A percentile compares a stretch with the other conserved stretches of the same genome.
phyloP scores from a whole-genome alignment of 345 rosid species.

The Leavenworthia alabamica region DNA sequence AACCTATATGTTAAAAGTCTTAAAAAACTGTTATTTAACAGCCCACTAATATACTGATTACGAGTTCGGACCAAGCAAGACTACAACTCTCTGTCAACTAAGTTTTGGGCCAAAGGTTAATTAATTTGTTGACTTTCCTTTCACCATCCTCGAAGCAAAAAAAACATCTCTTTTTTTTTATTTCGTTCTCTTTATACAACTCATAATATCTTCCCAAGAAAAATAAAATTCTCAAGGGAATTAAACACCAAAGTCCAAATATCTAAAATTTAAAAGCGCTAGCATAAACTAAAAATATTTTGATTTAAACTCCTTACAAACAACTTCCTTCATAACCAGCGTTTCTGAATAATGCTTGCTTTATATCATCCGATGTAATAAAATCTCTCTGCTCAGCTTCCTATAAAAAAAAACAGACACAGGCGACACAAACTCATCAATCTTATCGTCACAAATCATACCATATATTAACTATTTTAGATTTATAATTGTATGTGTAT shows the following conservation, averaged over 20 bases:
- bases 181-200: conserved; percentile 16
- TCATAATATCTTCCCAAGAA: conserved; percentile 2
- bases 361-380: conserved; percentile 63
- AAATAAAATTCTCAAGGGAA: conserved; percentile 1
- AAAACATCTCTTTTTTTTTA: neutral
- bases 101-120: too few relatives aligned
- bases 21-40: neutral
- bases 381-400: conserved; percentile 46
- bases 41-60: neutral
- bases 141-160: neutral
- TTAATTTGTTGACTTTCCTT: neutral
- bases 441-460: neutral
- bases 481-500: neutral
- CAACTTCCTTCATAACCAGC: conserved; percentile 98
- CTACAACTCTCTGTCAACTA: too few relatives aligned
- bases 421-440: neutral
- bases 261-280: neutral
- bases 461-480: neutral
- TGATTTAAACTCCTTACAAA: conserved; percentile 26
- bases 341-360: conserved; percentile 76
- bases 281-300: conserved; percentile 16
- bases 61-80: neutral
- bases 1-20: neutral
- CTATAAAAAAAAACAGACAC: conserved; percentile 26
- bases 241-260: conserved; percentile 1